A percentile compares a stretch with the other conserved stretches of the same genome.
Evolutionary conservation across 1,284 basidiomycete genomes (phyloP).

Genomic region (Cryptococcus floricola): DNA sequence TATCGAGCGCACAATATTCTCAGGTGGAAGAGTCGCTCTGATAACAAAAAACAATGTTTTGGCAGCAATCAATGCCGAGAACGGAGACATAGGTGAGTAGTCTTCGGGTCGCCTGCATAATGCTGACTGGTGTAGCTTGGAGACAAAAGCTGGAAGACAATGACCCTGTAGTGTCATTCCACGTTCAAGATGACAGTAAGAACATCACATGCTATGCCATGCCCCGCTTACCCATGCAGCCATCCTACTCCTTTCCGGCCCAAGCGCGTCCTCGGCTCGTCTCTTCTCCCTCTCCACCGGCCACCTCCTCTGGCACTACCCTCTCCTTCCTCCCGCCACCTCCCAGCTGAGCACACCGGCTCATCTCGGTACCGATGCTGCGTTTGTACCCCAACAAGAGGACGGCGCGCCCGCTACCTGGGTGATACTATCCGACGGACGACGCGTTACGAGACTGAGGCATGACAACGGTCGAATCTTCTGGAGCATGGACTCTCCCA

Average conservation of each 20-base stretch:
- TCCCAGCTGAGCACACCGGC: conserved; percentile 53
- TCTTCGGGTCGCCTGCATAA: conserved; percentile 1
- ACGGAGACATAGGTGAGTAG: conserved; percentile 68
- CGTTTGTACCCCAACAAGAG: conserved; percentile 31
- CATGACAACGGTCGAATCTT: conserved; percentile 23
- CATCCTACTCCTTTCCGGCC: conserved; percentile 69
- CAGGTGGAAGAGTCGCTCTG: conserved; percentile 49
- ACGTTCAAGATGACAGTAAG: conserved; percentile 60
- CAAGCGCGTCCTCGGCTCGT: conserved; percentile 66
- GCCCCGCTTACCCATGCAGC: conserved; percentile 48
- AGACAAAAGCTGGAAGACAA: conserved; percentile 65
- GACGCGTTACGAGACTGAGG: conserved; percentile 31
- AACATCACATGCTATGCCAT: background rate
- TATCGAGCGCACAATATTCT: conserved; percentile 15
- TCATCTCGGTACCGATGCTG: conserved; percentile 53
- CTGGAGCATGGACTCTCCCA: conserved; percentile 41
- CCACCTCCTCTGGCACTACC: conserved; percentile 63
- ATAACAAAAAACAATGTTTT: conserved; percentile 74
- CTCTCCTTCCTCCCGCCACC: conserved; percentile 54
- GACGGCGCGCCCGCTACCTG: conserved; percentile 18
- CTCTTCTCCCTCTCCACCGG: conserved; percentile 66
- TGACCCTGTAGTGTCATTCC: conserved; percentile 69
- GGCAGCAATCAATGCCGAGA: conserved; percentile 66
- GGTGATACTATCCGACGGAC: conserved; percentile 36
- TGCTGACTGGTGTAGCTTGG: conserved; percentile 61